Evolutionary conservation across 225 moss, liverwort and hornwort genomes (phyloP), one percentile per base, ranked within the genome.

Genomic region (Neckera pumila): DNA sequence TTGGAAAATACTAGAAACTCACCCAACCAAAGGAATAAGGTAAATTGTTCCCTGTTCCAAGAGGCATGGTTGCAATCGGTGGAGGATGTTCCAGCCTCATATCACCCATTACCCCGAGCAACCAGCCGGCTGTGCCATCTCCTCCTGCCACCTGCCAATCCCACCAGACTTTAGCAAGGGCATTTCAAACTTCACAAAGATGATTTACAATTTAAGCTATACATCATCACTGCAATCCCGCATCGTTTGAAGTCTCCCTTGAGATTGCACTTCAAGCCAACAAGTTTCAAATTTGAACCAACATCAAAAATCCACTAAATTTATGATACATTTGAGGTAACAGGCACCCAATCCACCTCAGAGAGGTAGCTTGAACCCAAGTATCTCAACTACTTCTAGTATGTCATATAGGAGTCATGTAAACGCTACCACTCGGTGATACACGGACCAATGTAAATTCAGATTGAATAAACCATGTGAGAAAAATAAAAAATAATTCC

Each of bases 11-110:
- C 86, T 84, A 38, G 83, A 47, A 64, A 92, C 98, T 91, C 88
- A 97, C 97, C 97, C 98, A 98, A 87, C 97, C 98, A 81, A 98
- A 98, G 43, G 98, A 97, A 83, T 75, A 98, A 62, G 98, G 98
- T 79, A 98, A 93, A 82, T 98, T 97, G 83, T 98, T 98, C 61
- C 98, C 98, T 57, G 98, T 98, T 78, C 98, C 97, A 63, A 98
- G 94, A 10, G 98, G 96, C 90, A 98, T 95, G 40, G 98, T 98
- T 27, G 98, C 95, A 67, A 96, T 81, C 56, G 97, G 98, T 81
- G 96, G 98, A 75, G 97, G 89, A 85, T 93, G 90, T 34, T 94
- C 88, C 66, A 95, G 71, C 89, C 40, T 92, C 92, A 97, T 82
- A 71, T 98, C 97, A 54, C 95, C 96, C 79, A 97, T 90, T 45